Evolutionary conservation across 208 protist species (phyloP).

Genomic region (Naegleria gruberi): DNA sequence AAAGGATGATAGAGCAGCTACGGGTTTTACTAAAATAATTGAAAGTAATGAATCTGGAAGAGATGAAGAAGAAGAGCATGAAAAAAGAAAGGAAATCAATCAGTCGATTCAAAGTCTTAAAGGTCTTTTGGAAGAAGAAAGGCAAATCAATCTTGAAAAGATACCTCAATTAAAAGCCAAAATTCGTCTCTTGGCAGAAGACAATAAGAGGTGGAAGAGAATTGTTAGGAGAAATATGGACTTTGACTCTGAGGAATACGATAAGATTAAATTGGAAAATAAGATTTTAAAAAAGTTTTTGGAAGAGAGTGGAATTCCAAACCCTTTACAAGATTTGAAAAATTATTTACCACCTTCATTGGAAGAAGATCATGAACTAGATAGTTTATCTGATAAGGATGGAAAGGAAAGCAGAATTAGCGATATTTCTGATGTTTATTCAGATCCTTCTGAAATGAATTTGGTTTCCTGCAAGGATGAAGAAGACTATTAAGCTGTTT

Average conservation of each 20-base stretch:
- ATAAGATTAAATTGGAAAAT: not conserved
- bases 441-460: no score
- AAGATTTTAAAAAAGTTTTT: not conserved
- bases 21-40: not conserved
- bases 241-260: not conserved
- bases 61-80: not conserved
- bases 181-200: not conserved
- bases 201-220: not conserved
- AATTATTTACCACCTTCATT: no score
- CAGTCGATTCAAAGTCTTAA: not conserved
- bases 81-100: not conserved
- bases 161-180: not conserved
- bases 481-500: no score
- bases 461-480: no score
- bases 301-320: no score
- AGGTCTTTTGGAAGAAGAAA: not conserved
- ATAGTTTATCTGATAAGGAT: no score
- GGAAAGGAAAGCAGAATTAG: no score
- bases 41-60: not conserved
- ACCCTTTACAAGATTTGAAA: no score
- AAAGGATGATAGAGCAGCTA: not conserved
- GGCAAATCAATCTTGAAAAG: not conserved
- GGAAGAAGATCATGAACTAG: no score
- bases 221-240: not conserved
- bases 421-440: no score